Evolutionary conservation across 257 asterid genomes (phyloP), one percentile per base, ranked within the genome.

Genomic region (Rubia yunnanensis): DNA sequence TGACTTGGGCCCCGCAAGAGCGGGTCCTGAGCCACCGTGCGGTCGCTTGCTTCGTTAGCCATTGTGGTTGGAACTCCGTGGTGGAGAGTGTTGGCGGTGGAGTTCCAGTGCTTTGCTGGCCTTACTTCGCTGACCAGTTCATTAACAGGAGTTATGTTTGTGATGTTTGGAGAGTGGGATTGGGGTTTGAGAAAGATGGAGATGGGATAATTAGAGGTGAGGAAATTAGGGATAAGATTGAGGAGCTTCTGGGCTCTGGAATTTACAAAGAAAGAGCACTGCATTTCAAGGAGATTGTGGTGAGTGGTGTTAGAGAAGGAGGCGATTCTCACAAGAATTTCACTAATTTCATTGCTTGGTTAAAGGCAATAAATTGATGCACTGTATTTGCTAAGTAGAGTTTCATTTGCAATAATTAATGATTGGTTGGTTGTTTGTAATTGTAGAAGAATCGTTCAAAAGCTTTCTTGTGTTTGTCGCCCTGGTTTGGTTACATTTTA

Each of bases 41-140:
- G 3, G 17, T 77, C 2, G 82, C 81, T 38, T 86, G 92, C 63
- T 88, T 88, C 54, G 18, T 83, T 4, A 84, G 84, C n/a, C 96
- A 84, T 65, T 86, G 96, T 60, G 96, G 96, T 3, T 86, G 91
- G 94, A 88, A 85, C 31, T 88, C 94, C 1, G 76, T 80, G 0
- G 46, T 88, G 11, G 95, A 88, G 18, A 75, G 88, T 14, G 69
- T 80, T 5, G 77, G 83, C 61, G 66, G 68, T 5, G 92, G 95
- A 0, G 75, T 87, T 41, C 88, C 88, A 0, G 57, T 85, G 9
- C 64, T 83, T 15, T 83, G 89, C 68, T 78, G 84, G 88, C 88
- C 89, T 61, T 79, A 75, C 59, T 76, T 83, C 30, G 85, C 86
- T 0, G 92, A 87, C 11, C 95, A 87, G 64, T 81, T 80, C 36